These are phyloP conservation scores for Coemansia sp. DNA, from an alignment of 192 early-diverging fungal genomes.

Conservation along the genomic window DNA sequence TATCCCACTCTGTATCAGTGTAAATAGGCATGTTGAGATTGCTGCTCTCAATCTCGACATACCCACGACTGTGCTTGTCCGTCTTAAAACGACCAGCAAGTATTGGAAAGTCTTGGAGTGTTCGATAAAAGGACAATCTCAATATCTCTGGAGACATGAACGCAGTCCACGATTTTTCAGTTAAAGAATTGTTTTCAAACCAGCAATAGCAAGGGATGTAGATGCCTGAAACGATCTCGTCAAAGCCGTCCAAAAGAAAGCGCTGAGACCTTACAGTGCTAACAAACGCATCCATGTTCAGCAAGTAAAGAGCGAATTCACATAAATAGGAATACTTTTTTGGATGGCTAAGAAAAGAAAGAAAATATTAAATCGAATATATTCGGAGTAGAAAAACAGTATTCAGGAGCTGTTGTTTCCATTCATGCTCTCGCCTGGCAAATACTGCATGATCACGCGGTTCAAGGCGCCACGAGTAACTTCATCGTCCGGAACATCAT, in stretches of 20 bases:
- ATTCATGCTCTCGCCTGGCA: conserved; percentile 12
- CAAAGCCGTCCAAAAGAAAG: conserved; percentile 11
- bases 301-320: background rate
- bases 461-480: conserved; percentile 39
- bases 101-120: conserved; percentile 25
- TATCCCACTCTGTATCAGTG: conserved; percentile 9
- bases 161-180: background rate
- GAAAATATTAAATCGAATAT: background rate
- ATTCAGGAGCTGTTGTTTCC: background rate
- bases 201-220: conserved; percentile 16
- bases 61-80: background rate
- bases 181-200: conserved; percentile 12
- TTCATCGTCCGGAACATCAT: conserved; percentile 51
- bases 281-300: conserved; percentile 8
- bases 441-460: conserved; percentile 32
- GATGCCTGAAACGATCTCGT: conserved; percentile 8
- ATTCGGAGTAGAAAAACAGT: background rate
- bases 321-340: background rate
- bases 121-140: conserved; percentile 11
- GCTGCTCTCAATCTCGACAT: conserved; percentile 8
- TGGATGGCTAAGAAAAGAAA: background rate
- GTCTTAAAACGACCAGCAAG: conserved; percentile 11
- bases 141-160: conserved; percentile 27
- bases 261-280: conserved; percentile 1
- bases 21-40: conserved; percentile 36